Evolutionary conservation across 2,329 filamentous ascomycete genomes (phyloP).

Genomic region (Penicillium concentricum): DNA sequence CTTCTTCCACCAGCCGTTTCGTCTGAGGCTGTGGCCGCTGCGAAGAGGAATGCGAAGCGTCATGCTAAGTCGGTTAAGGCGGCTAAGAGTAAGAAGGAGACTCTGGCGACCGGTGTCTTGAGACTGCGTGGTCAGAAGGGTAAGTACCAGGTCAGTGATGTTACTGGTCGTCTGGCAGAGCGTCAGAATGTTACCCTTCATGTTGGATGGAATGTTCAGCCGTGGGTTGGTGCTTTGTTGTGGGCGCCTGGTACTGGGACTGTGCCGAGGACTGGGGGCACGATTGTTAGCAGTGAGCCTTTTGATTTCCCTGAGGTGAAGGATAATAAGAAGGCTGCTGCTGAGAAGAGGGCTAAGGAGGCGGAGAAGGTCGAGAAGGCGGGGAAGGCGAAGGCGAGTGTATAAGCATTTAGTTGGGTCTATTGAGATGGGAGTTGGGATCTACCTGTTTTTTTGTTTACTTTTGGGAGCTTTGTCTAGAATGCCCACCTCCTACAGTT

Average conservation of each 20-base stretch:
- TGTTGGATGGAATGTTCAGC: slow-evolving; percentile 95
- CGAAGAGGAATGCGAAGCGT: slow-evolving; percentile 26
- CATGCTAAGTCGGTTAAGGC: slow-evolving; percentile 24
- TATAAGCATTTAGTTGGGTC: neutral
- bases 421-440: neutral
- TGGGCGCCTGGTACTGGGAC: slow-evolving; percentile 65
- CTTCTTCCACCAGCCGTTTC: slow-evolving; percentile 27
- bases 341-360: slow-evolving; percentile 18
- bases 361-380: slow-evolving; percentile 16
- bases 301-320: slow-evolving; percentile 60
- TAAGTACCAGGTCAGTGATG: slow-evolving; percentile 97
- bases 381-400: slow-evolving; percentile 11
- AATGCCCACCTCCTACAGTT: neutral
- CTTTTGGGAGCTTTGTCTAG: neutral
- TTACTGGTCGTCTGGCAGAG: slow-evolving; percentile 73
- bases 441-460: neutral
- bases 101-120: slow-evolving; percentile 59
- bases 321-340: slow-evolving; percentile 35
- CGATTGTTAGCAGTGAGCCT: slow-evolving; percentile 50
- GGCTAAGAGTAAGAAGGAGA: slow-evolving; percentile 7
- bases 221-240: slow-evolving; percentile 85
- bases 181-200: slow-evolving; percentile 72
- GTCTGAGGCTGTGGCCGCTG: slow-evolving; percentile 1
- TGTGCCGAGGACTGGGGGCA: slow-evolving; percentile 52
- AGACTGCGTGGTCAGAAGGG: slow-evolving; percentile 80